These are phyloP conservation scores for Euptelea pleiosperma DNA, from an alignment of 164 flowering plant genomes.

Conservation along the genomic window DNA sequence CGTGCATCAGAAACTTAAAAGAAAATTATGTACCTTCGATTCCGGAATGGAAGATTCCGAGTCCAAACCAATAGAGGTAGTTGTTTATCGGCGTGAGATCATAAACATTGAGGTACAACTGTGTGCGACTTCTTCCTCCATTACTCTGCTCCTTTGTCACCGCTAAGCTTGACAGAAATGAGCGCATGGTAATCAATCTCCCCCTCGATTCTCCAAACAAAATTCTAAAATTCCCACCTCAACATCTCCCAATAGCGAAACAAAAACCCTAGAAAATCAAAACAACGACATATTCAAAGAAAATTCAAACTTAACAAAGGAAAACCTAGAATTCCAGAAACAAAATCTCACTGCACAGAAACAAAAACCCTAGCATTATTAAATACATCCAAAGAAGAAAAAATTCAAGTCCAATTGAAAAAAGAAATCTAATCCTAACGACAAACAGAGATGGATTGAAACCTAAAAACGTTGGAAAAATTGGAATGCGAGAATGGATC, in stretches of 20 bases:
- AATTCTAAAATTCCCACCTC: slow-evolving; percentile 16
- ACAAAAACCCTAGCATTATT: no score
- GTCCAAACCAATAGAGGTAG: slow-evolving; percentile 89
- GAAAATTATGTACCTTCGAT: slow-evolving; percentile 92
- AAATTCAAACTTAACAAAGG: background rate
- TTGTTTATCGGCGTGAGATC: slow-evolving; percentile 88
- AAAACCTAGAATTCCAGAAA: background rate
- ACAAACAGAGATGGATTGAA: background rate
- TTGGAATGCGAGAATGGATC: no score
- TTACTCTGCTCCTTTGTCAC: slow-evolving; percentile 36
- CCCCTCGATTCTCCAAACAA: slow-evolving; percentile 9
- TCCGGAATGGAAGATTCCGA: slow-evolving; percentile 90
- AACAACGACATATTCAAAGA: background rate
- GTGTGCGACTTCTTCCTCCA: slow-evolving; percentile 31
- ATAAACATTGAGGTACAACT: slow-evolving; percentile 80
- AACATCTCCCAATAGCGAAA: slow-evolving; percentile 19
- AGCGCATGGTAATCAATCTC: slow-evolving; percentile 42
- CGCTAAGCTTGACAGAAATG: slow-evolving; percentile 35
- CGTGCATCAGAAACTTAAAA: no score
- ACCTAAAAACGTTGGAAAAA: slow-evolving; percentile 9
- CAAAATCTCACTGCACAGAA: background rate
- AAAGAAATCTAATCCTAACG: background rate
- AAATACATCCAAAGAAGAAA: no score
- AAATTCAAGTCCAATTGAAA: background rate
- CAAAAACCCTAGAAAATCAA: slow-evolving; percentile 4